Percentiles rank a stretch among this genome's conserved stretches.
Evolutionary conservation across 2,329 filamentous ascomycete species (phyloP).

Genomic region (Exophiala alcalophila): DNA sequence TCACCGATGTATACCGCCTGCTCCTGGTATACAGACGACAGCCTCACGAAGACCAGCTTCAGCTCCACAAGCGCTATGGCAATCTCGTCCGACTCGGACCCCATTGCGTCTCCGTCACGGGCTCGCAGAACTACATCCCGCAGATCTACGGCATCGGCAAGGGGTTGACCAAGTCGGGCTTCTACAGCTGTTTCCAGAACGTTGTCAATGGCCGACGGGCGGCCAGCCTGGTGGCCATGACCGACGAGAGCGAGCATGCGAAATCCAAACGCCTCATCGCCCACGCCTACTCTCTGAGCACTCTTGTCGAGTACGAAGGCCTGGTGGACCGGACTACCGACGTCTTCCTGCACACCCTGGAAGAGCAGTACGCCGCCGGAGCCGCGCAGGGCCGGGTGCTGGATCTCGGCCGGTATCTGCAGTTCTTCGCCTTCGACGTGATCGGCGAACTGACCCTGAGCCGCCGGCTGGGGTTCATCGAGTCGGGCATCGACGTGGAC

Average conservation of each 20-base stretch:
- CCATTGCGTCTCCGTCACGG: constrained; percentile 33
- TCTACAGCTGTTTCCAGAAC: constrained; percentile 34
- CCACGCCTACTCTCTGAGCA: constrained; percentile 42
- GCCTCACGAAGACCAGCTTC: constrained; percentile 30
- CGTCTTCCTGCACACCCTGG: constrained; percentile 31
- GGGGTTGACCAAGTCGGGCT: constrained; percentile 29
- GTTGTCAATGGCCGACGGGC: constrained; percentile 32
- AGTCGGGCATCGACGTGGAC: constrained; percentile 35
- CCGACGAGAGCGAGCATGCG: constrained; percentile 43
- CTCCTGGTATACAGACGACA: constrained; percentile 29
- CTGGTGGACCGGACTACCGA: constrained; percentile 38
- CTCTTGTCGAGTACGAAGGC: constrained; percentile 40
- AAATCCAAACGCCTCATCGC: constrained; percentile 41
- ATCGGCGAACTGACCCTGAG: constrained; percentile 39
- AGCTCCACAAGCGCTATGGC: constrained; percentile 33
- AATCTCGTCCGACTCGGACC: constrained; percentile 34
- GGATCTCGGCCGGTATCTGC: constrained; percentile 36
- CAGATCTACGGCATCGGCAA: constrained; percentile 31
- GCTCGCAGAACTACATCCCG: constrained; percentile 19
- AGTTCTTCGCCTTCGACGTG: constrained; percentile 40
- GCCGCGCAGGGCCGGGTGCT: neutral
- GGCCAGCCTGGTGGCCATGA: constrained; percentile 39
- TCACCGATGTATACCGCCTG: constrained; percentile 33
- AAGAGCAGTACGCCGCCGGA: constrained; percentile 27
- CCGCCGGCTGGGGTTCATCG: constrained; percentile 36